Conservation (phyloP, 2,329 filamentous ascomycete species). For the Leptographium wingfieldii region DNA sequence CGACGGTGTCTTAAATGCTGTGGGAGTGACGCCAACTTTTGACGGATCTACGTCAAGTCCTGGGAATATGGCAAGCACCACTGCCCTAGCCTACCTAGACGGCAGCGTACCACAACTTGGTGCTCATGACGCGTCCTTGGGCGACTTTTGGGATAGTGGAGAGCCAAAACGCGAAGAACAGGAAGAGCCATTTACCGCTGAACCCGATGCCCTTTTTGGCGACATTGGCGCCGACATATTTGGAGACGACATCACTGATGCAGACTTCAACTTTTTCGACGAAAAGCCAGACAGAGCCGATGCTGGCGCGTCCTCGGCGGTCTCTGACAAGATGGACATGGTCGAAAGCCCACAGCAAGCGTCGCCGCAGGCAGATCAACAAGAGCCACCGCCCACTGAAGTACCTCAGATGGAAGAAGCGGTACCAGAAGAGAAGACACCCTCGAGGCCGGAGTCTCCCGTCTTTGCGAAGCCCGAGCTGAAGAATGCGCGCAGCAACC, state of each 20-base stretch:
- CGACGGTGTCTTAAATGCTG: slow-evolving; percentile 44
- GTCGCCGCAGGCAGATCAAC: neutral
- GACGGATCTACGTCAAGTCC: slow-evolving; percentile 46
- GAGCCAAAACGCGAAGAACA: slow-evolving; percentile 34
- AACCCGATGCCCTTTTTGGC: slow-evolving; percentile 48
- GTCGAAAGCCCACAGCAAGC: neutral
- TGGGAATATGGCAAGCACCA: slow-evolving; percentile 25
- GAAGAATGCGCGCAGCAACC: slow-evolving; percentile 42
- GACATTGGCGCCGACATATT: slow-evolving; percentile 60
- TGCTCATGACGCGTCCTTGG: slow-evolving; percentile 17
- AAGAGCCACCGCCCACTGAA: neutral
- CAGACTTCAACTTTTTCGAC: slow-evolving; percentile 76
- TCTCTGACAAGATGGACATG: slow-evolving; percentile 8
- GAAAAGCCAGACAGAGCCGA: slow-evolving; percentile 36
- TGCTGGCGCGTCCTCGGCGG: slow-evolving; percentile 21
- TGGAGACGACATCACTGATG: slow-evolving; percentile 67
- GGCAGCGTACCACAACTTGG: slow-evolving; percentile 15
- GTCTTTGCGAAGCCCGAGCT: slow-evolving; percentile 49
- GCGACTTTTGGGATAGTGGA: slow-evolving; percentile 26
- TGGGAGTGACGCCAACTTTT: slow-evolving; percentile 42
- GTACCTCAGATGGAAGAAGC: neutral
- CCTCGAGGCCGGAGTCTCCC: slow-evolving; percentile 9
- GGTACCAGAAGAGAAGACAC: neutral
- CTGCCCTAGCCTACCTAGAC: slow-evolving; percentile 26
- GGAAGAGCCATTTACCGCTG: slow-evolving; percentile 30